Evolutionary conservation across 257 asterid species (phyloP), one percentile per base, ranked within the genome.

Genomic region (Orobanche coerulescens): DNA sequence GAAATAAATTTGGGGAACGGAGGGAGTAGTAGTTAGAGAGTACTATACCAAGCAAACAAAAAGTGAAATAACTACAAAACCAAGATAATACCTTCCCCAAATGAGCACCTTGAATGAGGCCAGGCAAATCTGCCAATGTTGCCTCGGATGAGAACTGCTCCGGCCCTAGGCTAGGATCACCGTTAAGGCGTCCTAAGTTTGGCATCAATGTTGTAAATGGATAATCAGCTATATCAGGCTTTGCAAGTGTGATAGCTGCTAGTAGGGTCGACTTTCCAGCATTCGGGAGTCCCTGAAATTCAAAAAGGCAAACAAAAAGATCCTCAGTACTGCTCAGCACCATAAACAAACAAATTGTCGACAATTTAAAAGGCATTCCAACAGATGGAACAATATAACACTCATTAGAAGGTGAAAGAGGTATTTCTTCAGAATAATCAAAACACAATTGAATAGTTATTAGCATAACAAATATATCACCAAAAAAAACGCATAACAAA

Each of bases 51-150:
- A n/a, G n/a, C n/a, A n/a, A n/a, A n/a, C n/a, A 42, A 14, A 14
- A 42, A 19, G 53, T 47, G 54, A 47, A 47, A 47, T n/a, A n/a
- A n/a, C n/a, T n/a, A n/a, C n/a, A n/a, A n/a, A n/a, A n/a, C n/a
- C n/a, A n/a, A n/a, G n/a, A n/a, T n/a, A n/a, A n/a, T 79, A 92
- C 98, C 98, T 92, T 92, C 59, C 98, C 98, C 12, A 92, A 75
- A 81, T 88, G 98, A 70, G 98, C 98, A 64, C 97, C 98, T 92
- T 92, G 91, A 62, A 92, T 88, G 52, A 92, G 97, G 49, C 98
- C 98, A 58, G 98, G 98, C 70, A 92, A 78, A 80, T 92, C 98
- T 6, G 98, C 98, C 71, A 88, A 73, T 22, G 98, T 88, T 42
- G 97, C 97, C 82, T 84, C 86, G 30, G 98, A 88, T 62, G 94